Evolutionary conservation across 2,329 filamentous ascomycete species (phyloP).

Genomic region (Thermoascus crustaceus): DNA sequence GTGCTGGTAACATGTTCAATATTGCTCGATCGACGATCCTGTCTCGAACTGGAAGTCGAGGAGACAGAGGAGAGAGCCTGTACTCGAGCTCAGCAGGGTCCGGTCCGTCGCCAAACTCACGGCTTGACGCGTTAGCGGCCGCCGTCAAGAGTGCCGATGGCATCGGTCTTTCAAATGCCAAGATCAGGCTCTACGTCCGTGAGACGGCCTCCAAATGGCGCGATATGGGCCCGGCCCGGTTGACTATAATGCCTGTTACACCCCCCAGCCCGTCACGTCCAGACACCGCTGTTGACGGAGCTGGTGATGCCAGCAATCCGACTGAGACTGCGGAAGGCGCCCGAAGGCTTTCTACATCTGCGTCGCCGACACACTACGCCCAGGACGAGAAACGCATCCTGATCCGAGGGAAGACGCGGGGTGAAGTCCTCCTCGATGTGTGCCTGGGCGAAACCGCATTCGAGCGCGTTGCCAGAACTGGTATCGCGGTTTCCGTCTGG

Average conservation of each 20-base stretch:
- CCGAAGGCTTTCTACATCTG: conserved; percentile 21
- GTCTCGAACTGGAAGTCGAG: conserved; percentile 46
- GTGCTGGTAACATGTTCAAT: conserved; percentile 67
- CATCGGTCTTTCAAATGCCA: conserved; percentile 61
- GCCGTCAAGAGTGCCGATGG: conserved; percentile 50
- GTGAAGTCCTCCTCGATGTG: conserved; percentile 67
- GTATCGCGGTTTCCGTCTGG: conserved; percentile 84
- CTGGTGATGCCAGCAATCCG: conserved; percentile 19
- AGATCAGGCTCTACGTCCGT: conserved; percentile 77
- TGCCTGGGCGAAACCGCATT: conserved; percentile 79
- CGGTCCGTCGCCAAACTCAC: conserved; percentile 45
- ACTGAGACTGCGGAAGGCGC: conserved; percentile 15
- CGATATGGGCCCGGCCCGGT: conserved; percentile 74
- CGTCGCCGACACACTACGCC: conserved; percentile 42
- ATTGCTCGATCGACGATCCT: conserved; percentile 69
- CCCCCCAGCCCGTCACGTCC: conserved; percentile 23
- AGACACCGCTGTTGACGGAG: conserved; percentile 45
- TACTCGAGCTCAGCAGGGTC: conserved; percentile 51
- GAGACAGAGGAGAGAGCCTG: conserved; percentile 44
- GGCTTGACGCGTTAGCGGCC: conserved; percentile 44
- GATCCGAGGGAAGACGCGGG: conserved; percentile 61
- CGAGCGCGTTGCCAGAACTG: conserved; percentile 71
- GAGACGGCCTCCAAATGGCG: conserved; percentile 74
- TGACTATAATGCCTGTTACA: conserved; percentile 68
- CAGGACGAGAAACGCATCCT: conserved; percentile 78